Conservation (phyloP, 2,329 filamentous ascomycete genomes). For the Colletotrichum noveboracense region DNA sequence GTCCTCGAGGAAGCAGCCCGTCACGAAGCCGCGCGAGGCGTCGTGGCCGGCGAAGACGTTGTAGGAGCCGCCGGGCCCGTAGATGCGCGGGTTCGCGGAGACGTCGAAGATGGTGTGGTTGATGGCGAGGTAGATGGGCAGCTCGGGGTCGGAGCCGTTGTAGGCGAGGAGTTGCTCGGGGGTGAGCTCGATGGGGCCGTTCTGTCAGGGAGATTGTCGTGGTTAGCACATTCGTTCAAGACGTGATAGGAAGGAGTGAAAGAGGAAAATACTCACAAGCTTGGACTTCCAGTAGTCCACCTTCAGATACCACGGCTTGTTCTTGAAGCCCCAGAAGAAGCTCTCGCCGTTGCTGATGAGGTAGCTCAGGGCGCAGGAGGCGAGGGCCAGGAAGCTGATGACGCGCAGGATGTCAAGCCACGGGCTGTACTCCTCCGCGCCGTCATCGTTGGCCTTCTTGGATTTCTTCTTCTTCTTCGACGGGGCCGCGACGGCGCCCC, state of each 20-base stretch:
- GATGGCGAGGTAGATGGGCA: slow-evolving; percentile 89
- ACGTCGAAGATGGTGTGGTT: slow-evolving; percentile 90
- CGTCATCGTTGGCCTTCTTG: slow-evolving; percentile 42
- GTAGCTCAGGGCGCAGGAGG: slow-evolving; percentile 76
- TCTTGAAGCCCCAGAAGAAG: slow-evolving; percentile 68
- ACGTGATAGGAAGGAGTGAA: too few species aligned
- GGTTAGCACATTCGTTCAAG: too few species aligned
- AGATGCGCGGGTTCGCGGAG: slow-evolving; percentile 68
- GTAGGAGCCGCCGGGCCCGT: slow-evolving; percentile 87
- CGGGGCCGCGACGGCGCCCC: not conserved
- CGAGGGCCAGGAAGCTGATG: slow-evolving; percentile 68
- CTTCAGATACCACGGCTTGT: slow-evolving; percentile 67
- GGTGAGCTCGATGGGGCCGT: slow-evolving; percentile 72
- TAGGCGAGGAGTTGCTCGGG: slow-evolving; percentile 74
- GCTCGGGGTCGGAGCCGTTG: slow-evolving; percentile 76
- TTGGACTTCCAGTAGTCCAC: slow-evolving; percentile 63
- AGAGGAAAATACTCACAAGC: slow-evolving; percentile 56
- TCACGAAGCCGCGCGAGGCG: slow-evolving; percentile 87
- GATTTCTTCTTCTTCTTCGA: slow-evolving; percentile 30
- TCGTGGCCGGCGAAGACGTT: slow-evolving; percentile 86
- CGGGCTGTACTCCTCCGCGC: slow-evolving; percentile 61
- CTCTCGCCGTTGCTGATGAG: slow-evolving; percentile 75
- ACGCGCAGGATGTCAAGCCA: slow-evolving; percentile 74
- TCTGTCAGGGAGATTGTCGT: too few species aligned
- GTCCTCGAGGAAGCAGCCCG: slow-evolving; percentile 90